Base-by-base conservation (phyloP, 129 eudicot genomes). In the Logfia minima region DNA sequence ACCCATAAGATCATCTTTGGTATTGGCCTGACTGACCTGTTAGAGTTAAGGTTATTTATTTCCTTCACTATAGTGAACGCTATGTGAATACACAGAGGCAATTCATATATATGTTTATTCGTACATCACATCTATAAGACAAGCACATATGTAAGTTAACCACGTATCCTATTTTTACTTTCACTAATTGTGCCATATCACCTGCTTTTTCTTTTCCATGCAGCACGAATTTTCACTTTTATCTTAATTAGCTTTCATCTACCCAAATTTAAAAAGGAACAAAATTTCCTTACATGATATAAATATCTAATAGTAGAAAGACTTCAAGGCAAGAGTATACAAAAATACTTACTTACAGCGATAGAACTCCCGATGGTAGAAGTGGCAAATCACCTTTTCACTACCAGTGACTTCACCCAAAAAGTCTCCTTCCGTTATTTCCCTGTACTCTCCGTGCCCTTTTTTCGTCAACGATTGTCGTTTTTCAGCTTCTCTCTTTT, bases 361-460 rank as follows among this genome's bases (percentile, higher is more conserved):
- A 77, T 94, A 94, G 83, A 94, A 94, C 75, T 91, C 98, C 26
- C 89, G 91, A 85, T 94, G 98, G 84, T 89, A 91, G 83, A 94
- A 94, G 85, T 94, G 98, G 74, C 98, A 94, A 56, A 91, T 87
- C 35, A 87, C 96, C 75, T 86, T 90, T 32, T 89, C 93, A 76
- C 89, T 91, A 60, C 85, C 80, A 80, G 98, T 94, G 55, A 94
- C 96, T 83, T 94, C 98, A 29, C 98, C 97, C 81, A 94, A 62
- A 83, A 94, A 94, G 83, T 91, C 98, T 58, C 92, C 97, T 86
- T 94, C 97, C 45, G 88, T 83, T 80, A 94, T 73, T 80, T 94
- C 98, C 67, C 93, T 87, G 76, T 91, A 94, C 80, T 94, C 98
- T 60, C 98, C 97, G 76, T 94, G 97, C 4, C 97, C 98, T 86